A percentile compares a stretch with the other conserved stretches of the same genome.
These are phyloP conservation scores for Kwoniella heveanensis DNA, from an alignment of 768 basidiomycete species.

Conservation along the genomic window DNA sequence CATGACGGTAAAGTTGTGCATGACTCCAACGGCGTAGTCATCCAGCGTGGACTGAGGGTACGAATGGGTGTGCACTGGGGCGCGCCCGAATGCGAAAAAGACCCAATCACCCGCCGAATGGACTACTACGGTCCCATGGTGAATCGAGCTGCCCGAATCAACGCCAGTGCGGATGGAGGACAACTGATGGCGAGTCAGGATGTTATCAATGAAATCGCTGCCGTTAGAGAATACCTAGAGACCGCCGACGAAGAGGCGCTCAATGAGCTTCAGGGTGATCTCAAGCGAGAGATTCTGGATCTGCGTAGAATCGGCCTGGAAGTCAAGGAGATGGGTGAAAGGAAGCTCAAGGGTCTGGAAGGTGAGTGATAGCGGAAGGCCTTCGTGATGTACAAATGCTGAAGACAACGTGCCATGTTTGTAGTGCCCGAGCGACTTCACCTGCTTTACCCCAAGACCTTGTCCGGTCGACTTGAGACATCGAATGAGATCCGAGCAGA, in stretches of 20 bases:
- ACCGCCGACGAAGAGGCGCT: constrained; percentile 51
- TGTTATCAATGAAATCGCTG: constrained; percentile 62
- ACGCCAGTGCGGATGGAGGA: constrained; percentile 79
- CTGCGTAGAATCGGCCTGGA: constrained; percentile 71
- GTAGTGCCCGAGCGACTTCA: constrained; percentile 77
- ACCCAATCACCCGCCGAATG: constrained; percentile 91
- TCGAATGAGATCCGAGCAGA: constrained; percentile 49
- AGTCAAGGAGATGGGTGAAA: constrained; percentile 78
- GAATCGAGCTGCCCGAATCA: constrained; percentile 86
- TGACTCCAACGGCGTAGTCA: constrained; percentile 67
- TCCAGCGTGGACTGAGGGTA: constrained; percentile 86
- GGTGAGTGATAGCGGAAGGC: too few species aligned
- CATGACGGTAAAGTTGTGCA: constrained; percentile 81
- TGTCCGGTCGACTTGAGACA: constrained; percentile 71
- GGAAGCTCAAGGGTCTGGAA: constrained; percentile 92
- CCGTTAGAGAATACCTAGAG: constrained; percentile 62
- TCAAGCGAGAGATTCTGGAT: constrained; percentile 65
- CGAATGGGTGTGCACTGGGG: constrained; percentile 99
- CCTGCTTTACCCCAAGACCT: constrained; percentile 73
- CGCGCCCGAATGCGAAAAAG: constrained; percentile 80
- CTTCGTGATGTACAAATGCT: too few species aligned
- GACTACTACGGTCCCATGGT: constrained; percentile 98
- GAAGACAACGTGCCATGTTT: background rate
- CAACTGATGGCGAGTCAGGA: constrained; percentile 91
- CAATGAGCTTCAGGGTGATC: constrained; percentile 51